Conservation (phyloP, 345 rosid genomes). For the Camelina laxa region DNA sequence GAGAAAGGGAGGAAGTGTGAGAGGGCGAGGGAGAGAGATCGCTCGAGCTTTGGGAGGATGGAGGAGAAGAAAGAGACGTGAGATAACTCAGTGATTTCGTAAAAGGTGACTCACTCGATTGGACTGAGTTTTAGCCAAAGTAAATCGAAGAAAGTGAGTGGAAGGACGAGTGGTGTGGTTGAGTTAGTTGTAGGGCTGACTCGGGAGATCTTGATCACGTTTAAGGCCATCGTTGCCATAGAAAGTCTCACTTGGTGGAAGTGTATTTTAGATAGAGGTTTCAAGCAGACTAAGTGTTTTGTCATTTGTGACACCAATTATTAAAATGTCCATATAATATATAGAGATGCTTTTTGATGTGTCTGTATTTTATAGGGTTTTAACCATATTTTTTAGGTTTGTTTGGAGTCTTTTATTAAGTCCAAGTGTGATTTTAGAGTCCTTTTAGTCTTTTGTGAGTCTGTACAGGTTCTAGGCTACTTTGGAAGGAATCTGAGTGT, state of each 20-base stretch:
- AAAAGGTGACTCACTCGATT: slow-evolving; percentile 35
- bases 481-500: too few species aligned
- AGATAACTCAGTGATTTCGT: slow-evolving; percentile 24
- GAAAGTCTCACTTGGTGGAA: not conserved
- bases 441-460: too few species aligned
- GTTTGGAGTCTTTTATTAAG: too few species aligned
- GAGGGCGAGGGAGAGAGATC: slow-evolving; percentile 41
- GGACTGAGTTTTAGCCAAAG: slow-evolving; percentile 36
- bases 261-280: not conserved
- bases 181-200: slow-evolving; percentile 26
- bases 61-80: slow-evolving; percentile 22
- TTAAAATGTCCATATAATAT: too few species aligned
- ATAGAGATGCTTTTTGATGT: not conserved
- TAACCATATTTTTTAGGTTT: too few species aligned
- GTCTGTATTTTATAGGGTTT: too few species aligned
- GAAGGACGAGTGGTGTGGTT: slow-evolving; percentile 27
- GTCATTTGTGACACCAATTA: not conserved
- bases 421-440: too few species aligned
- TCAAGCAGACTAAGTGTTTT: not conserved
- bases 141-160: slow-evolving; percentile 38
- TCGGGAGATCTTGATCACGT: slow-evolving; percentile 19
- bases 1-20: slow-evolving; percentile 38
- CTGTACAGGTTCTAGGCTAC: too few species aligned
- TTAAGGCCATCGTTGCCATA: slow-evolving; percentile 2
- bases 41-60: slow-evolving; percentile 39